Base-by-base conservation (phyloP, 352 stramenopile genomes). In the Phytophthora macrochlamydospora region DNA sequence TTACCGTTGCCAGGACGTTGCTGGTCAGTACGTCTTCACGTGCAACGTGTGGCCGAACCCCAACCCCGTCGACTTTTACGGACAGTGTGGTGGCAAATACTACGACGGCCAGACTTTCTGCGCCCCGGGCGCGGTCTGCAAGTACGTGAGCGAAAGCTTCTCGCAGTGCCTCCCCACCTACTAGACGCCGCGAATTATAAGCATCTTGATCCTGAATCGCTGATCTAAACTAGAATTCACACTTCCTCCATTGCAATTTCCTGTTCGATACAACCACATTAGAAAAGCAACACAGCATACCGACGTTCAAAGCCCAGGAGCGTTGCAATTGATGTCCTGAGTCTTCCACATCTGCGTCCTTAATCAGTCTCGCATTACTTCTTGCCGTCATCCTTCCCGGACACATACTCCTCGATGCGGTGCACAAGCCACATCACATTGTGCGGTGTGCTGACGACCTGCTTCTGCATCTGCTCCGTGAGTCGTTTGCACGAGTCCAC, bases 401-500 rank as follows among this genome's bases (percentile, higher is more conserved):
- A 46, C 1, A 76, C 28, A 5, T 74, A 78, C 45, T 85, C 69
- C 5, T 81, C 69, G 30, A 85, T 83, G 28, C 78, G 66, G 33
- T 71, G 65, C 60, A 84, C 61, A n/a, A 87, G 62, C 78, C 78
- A 87, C 59, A 65, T 69, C 8, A 77, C 76, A 65, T 76, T 85
- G 33, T 69, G 73, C 14, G 78, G 78, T 35, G 78, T 72, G 37
- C 62, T 83, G 11, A 56, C 51, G 18, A 60, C 66, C 42, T 90
- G 81, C 65, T 87, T 90, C 50, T 88, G 67, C 83, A 92, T 92
- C 61, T 92, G 83, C 30, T 67, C 66, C 4, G 83, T 67, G n/a
- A 90, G 58, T 44, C 78, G 75, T 43, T 65, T 56, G 46, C 83
- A 92, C 40, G 81, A 92, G n/a, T 90, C 83, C 54, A 87, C 51